Base-by-base conservation (phyloP, 1,284 basidiomycete species). In the Entoloma clypeatum region DNA sequence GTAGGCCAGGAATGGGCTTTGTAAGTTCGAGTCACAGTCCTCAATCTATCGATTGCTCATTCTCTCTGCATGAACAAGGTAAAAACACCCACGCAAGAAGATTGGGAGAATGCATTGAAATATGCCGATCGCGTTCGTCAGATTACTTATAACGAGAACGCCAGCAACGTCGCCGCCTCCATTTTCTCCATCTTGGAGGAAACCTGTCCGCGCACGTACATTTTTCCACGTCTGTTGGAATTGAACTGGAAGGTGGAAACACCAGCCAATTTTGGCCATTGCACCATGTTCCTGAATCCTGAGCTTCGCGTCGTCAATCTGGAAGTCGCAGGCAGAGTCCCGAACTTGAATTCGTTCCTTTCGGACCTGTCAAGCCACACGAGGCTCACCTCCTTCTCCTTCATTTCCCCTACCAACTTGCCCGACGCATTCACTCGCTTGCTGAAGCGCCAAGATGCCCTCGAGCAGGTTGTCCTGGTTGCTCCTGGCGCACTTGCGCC, bases 241-340 rank as follows among this genome's bases (percentile, higher is more conserved):
- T 67, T 87, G 50, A 72, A 72, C 27, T 88, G 85, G 85, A 81
- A 77, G 53, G 79, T 72, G 29, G 81, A 82, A 52, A 79, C 76
- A 5, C 55, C 75, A 18, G 71, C 73, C 25, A 81, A 75, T 40
- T 66, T 88, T 45, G 78, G 82, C 42, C 73, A 78, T 41, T 77
- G 74, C 55, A 59, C 63, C 25, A 67, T 79, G 43, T 88, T 86
- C 69, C 59, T 88, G 42, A 75, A 68, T 41, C 73, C 82, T 9
- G 69, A 72, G 32, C 59, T 88, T 38, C 72, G 77, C 51, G 64
- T 59, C 40, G 59, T 88, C 47, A 68, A 73, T 38, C 62, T 88
- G 50, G 82, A 87, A 57, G 64, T 86, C 44, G 75, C 64, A 30
- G 67, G 68, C 33, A 74, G 64, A 55, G 68, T 77, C 53, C 69